Conservation (phyloP, 1,284 basidiomycete genomes). For the Boletus holoroseus region DNA sequence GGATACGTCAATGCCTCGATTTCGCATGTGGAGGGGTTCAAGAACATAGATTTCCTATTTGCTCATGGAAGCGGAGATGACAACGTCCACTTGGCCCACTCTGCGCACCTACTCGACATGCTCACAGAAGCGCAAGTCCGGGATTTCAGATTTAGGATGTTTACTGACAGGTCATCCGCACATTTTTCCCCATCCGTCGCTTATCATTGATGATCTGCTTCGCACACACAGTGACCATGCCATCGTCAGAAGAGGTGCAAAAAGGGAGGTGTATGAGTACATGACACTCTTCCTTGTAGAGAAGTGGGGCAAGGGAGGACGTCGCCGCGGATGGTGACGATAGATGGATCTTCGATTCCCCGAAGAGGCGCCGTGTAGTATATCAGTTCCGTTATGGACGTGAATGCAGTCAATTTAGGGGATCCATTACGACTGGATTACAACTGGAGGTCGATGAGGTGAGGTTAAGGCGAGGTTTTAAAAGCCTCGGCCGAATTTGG, state of each 20-base stretch:
- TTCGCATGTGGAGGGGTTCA: slow-evolving; percentile 80
- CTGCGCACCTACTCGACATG: slow-evolving; percentile 87
- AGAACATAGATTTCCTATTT: slow-evolving; percentile 72
- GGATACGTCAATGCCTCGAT: slow-evolving; percentile 87
- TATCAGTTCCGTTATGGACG: background rate
- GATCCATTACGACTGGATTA: too few relatives aligned
- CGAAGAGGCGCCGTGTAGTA: background rate
- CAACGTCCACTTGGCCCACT: slow-evolving; percentile 91
- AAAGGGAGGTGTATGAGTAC: slow-evolving; percentile 82
- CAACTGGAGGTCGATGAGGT: too few relatives aligned
- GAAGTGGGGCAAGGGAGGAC: slow-evolving; percentile 86
- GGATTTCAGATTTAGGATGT: slow-evolving; percentile 89
- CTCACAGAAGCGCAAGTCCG: slow-evolving; percentile 74
- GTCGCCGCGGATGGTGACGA: slow-evolving; percentile 49
- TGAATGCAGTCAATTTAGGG: background rate
- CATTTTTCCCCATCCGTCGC: slow-evolving; percentile 4
- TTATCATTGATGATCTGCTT: slow-evolving; percentile 7
- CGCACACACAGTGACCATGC: slow-evolving; percentile 69
- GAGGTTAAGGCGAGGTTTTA: too few relatives aligned
- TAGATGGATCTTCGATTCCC: too few relatives aligned
- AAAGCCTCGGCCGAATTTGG: too few relatives aligned
- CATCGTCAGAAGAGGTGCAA: slow-evolving; percentile 69
- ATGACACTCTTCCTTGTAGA: slow-evolving; percentile 80
- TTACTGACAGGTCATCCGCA: slow-evolving; percentile 78
- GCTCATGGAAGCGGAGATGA: slow-evolving; percentile 94